Conservation (phyloP, 2,329 filamentous ascomycete species). For the Fusarium sp. region DNA sequence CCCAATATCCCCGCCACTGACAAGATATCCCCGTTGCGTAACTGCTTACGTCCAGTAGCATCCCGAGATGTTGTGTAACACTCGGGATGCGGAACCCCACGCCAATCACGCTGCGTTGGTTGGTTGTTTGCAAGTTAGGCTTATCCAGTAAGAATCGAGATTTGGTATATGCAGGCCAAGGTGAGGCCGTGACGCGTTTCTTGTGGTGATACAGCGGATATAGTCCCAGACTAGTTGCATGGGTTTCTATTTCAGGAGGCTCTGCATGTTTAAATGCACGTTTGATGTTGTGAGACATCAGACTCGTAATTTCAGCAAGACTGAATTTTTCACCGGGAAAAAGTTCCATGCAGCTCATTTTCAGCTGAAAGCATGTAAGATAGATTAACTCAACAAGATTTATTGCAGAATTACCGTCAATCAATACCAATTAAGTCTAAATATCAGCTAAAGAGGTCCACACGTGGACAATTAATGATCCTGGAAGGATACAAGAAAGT, state of each 20-base stretch:
- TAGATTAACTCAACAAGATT: background rate
- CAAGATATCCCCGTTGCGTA: background rate
- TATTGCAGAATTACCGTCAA: background rate
- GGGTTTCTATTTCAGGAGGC: background rate
- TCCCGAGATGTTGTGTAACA: slow-evolving; percentile 18
- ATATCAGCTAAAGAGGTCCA: background rate
- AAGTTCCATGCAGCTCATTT: background rate
- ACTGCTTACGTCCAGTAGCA: background rate
- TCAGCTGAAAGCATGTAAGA: background rate
- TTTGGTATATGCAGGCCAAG: background rate
- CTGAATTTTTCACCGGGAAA: background rate
- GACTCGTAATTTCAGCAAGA: background rate
- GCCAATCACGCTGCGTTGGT: background rate
- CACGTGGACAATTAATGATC: background rate
- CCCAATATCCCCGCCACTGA: background rate
- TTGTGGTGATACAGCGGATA: background rate
- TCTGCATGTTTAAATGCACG: background rate
- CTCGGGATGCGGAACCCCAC: slow-evolving; percentile 6
- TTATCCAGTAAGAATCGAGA: background rate
- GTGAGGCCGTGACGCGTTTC: background rate
- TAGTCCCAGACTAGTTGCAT: background rate
- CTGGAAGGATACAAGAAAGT: slow-evolving; percentile 4
- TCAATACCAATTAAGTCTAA: background rate
- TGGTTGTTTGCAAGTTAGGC: background rate
- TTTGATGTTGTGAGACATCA: background rate